phyloP scores from a whole-genome alignment of 768 basidiomycete species.

The Pluteus cervinus region DNA sequence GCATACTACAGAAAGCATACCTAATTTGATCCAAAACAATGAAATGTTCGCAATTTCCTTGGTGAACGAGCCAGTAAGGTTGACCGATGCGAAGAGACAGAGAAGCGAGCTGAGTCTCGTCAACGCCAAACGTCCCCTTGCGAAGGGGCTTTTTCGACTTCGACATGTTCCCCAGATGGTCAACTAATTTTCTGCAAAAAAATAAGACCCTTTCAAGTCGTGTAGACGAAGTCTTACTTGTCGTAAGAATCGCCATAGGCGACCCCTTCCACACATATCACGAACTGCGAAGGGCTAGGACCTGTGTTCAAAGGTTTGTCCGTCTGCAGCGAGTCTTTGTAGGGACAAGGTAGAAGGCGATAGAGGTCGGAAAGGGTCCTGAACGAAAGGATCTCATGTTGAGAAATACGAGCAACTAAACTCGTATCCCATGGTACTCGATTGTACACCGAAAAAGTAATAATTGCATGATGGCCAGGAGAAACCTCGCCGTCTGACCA shows the following conservation, averaged over 20 bases:
- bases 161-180: constrained; percentile 27
- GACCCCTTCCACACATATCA: constrained; percentile 57
- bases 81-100: constrained; percentile 60
- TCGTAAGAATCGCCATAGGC: constrained; percentile 61
- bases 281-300: constrained; percentile 8
- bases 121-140: constrained; percentile 37
- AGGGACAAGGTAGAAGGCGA: constrained; percentile 53
- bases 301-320: constrained; percentile 25
- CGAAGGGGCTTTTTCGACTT: constrained; percentile 23
- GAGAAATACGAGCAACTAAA: constrained; percentile 55
- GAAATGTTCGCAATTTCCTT: constrained; percentile 80
- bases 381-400: constrained; percentile 63
- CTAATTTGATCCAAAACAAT: constrained; percentile 69
- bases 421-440: constrained; percentile 57
- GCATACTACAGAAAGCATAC: constrained; percentile 23
- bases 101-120: constrained; percentile 43
- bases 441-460: constrained; percentile 57
- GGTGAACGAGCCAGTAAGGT: constrained; percentile 80
- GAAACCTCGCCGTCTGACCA: constrained; percentile 13
- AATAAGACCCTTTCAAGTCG: constrained; percentile 29
- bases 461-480: constrained; percentile 34
- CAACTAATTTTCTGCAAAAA: constrained; percentile 38
- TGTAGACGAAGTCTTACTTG: constrained; percentile 43
- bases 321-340: constrained; percentile 42
- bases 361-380: constrained; percentile 66